These are phyloP conservation scores for Leishmania lainsoni DNA, from an alignment of 208 protist species.

Conservation along the genomic window DNA sequence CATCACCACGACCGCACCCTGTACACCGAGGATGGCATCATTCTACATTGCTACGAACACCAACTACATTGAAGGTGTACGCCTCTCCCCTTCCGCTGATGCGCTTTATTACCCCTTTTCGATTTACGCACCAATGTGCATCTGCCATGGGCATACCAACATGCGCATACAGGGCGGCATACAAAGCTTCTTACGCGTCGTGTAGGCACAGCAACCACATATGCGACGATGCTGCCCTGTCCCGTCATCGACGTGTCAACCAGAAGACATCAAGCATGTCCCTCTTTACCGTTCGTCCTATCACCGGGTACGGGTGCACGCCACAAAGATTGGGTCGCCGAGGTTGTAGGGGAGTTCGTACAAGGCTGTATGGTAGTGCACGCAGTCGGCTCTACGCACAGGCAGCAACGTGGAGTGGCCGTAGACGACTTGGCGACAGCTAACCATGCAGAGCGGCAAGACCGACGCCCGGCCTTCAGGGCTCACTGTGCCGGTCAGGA, in stretches of 20 bases:
- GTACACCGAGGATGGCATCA: neutral
- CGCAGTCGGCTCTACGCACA: conserved; percentile 21
- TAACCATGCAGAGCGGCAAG: conserved; percentile 43
- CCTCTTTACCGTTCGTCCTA: neutral
- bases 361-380: conserved; percentile 45
- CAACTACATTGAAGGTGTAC: neutral
- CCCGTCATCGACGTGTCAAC: neutral
- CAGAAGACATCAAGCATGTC: neutral
- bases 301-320: conserved; percentile 44
- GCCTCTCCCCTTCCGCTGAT: neutral
- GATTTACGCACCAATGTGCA: neutral
- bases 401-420: conserved; percentile 35
- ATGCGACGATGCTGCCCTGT: neutral
- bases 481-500: conserved; percentile 41
- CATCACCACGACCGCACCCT: neutral
- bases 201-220: neutral
- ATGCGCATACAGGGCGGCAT: neutral
- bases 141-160: neutral
- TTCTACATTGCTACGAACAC: neutral
- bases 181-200: neutral
- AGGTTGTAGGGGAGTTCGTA: conserved; percentile 46
- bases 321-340: conserved; percentile 74
- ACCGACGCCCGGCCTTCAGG: conserved; percentile 48
- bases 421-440: conserved; percentile 55
- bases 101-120: neutral